Percentiles rank a stretch among this genome's conserved stretches.
phyloP scores from a whole-genome alignment of 495 filamentous ascomycete genomes.

The Penicillium verhagenii region DNA sequence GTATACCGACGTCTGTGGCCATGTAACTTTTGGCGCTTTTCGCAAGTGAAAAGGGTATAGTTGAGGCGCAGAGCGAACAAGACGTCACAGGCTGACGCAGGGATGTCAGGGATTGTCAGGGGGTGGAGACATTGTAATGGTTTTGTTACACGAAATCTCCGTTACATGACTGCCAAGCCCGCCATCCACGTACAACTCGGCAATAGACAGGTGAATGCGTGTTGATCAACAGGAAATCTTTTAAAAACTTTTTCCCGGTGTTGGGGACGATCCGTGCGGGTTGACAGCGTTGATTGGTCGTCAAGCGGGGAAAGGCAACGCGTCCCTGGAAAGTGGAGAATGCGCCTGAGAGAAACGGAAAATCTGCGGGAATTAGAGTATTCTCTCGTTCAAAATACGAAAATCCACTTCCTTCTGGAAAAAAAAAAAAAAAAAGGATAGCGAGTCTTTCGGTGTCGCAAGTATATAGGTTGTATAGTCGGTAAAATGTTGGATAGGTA shows the following conservation, averaged over 20 bases:
- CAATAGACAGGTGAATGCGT: not conserved
- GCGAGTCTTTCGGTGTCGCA: not conserved
- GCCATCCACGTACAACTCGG: not conserved
- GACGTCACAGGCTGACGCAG: constrained; percentile 35
- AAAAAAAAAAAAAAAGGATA: not conserved
- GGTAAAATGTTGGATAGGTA: too few species aligned
- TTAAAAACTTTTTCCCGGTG: constrained; percentile 5
- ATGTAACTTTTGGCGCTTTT: not conserved
- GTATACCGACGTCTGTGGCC: not conserved
- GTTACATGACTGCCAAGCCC: not conserved
- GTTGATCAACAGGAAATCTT: not conserved
- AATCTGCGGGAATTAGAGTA: not conserved
- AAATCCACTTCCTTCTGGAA: not conserved
- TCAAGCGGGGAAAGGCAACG: constrained; percentile 19
- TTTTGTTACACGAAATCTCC: constrained; percentile 1
- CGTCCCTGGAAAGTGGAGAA: constrained; percentile 19
- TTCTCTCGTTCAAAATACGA: not conserved
- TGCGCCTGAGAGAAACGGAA: constrained; percentile 5
- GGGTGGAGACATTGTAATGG: constrained; percentile 7
- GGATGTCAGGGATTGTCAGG: constrained; percentile 26
- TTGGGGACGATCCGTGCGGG: constrained; percentile 25
- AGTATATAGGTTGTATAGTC: too few species aligned
- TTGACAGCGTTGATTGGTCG: constrained; percentile 18
- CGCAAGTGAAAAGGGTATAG: not conserved
- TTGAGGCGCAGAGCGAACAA: constrained; percentile 9